Evolutionary conservation across 2,329 filamentous ascomycete genomes (phyloP).

Genomic region (Neonectria hederae): DNA sequence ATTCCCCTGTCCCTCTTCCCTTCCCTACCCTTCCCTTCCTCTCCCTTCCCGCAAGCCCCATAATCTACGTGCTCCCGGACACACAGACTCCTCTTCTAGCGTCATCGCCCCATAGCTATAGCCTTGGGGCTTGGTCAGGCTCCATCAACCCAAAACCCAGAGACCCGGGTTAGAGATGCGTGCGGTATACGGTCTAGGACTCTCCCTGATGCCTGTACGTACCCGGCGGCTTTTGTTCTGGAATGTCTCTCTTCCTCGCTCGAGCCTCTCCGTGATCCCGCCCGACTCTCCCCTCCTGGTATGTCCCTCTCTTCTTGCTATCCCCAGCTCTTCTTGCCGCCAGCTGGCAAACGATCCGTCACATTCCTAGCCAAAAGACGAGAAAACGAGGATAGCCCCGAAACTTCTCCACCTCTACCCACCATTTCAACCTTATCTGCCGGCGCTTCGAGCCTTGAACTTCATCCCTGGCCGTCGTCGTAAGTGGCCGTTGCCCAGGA

Average conservation of each 20-base stretch:
- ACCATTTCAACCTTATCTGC: slow-evolving; percentile 13
- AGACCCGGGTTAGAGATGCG: slow-evolving; percentile 6
- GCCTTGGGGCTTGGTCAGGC: background rate
- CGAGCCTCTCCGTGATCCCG: slow-evolving; percentile 3
- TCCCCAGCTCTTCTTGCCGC: too few species aligned
- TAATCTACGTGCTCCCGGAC: too few species aligned
- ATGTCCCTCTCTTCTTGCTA: background rate
- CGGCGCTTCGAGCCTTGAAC: slow-evolving; percentile 16
- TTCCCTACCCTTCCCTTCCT: background rate
- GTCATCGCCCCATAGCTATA: background rate
- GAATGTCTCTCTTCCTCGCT: slow-evolving; percentile 6
- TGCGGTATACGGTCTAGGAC: background rate
- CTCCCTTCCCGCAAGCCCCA: background rate
- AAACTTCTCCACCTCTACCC: slow-evolving; percentile 4
- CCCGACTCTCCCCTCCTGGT: background rate
- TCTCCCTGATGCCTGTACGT: too few species aligned
- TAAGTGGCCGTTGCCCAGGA: slow-evolving; percentile 18
- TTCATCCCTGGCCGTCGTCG: slow-evolving; percentile 6
- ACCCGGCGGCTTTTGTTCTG: slow-evolving; percentile 9
- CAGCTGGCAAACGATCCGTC: background rate
- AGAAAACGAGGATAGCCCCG: background rate
- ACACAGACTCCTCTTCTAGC: background rate
- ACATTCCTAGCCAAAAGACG: background rate
- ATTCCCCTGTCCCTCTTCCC: background rate
- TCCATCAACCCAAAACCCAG: slow-evolving; percentile 19